Base-by-base conservation (phyloP, 2,329 filamentous ascomycete species). In the Mariannaea elegans region DNA sequence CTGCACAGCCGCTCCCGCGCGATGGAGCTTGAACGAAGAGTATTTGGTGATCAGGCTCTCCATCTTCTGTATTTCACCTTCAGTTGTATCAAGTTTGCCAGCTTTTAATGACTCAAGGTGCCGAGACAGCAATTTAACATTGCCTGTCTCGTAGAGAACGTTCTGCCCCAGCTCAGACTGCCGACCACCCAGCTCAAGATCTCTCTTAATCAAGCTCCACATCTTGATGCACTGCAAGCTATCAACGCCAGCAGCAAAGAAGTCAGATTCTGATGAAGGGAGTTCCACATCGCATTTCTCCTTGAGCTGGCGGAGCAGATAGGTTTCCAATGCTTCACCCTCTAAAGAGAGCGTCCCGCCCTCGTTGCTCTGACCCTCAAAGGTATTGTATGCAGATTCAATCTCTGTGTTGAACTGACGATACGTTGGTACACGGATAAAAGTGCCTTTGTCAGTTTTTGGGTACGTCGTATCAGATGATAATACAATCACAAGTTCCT, bases 171-270 rank as follows among this genome's bases (percentile, higher is more conserved):
- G 70, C 9, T 75, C 71, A 0, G 62, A 23, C 7, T 68, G 66
- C 13, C 78, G 73, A 0, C 80, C 80, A 1, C 78, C 76, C 1
- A 86, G 65, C 23, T 86, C 78, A 2, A 89, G 68, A 1, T 81
- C 76, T 12, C 80, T 80, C 52, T 84, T 73, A 24, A 90, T 81
- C 2, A 77, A 72, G 14, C 78, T 78, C 62, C 87, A 80, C 57
- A 87, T 80, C 51, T 82, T 80, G 24, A 87, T 85, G 1, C 85
- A 82, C 61, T 87, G 83, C 23, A 89, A 71, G 44, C 82, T 86
- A 69, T 89, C 87, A 2, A 88, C 75, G 0, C 87, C 87, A 1
- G 80, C 73, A 0, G 78, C 73, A 66, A 89, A 90, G 66, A 90
- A 84, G 67, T 90, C 87, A 0, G 54, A 36, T 13, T 67, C 64